These are phyloP conservation scores for Fraxinus sp. DNA, from an alignment of 305 asterid genomes.

Conservation along the genomic window DNA sequence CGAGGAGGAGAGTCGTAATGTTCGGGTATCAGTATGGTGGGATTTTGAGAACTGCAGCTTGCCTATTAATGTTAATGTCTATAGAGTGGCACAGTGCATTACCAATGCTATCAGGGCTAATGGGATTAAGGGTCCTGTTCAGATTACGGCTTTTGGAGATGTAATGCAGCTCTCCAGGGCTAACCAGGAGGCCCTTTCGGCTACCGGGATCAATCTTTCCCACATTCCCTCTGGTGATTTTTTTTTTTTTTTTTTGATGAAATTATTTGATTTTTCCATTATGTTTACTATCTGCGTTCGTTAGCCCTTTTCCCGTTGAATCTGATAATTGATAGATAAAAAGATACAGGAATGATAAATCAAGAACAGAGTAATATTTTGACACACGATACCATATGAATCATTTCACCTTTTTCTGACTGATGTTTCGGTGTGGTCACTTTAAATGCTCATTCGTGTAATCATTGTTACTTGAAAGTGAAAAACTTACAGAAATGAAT, in stretches of 20 bases:
- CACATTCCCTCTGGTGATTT: conserved; percentile 76
- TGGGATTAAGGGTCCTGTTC: conserved; percentile 82
- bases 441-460: not conserved
- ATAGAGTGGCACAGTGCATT: conserved; percentile 57
- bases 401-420: not conserved
- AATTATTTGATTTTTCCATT: not conserved
- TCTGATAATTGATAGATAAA: not conserved
- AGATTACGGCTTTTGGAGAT: conserved; percentile 92
- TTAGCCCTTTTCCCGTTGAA: not conserved
- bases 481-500: not conserved
- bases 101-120: conserved; percentile 72
- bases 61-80: conserved; percentile 57
- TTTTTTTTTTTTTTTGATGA: not conserved
- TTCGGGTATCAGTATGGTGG: conserved; percentile 97
- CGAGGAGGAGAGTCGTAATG: conserved; percentile 70
- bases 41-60: conserved; percentile 83
- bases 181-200: conserved; percentile 85
- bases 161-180: conserved; percentile 70
- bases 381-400: not conserved
- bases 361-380: not conserved
- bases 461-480: not conserved
- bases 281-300: not conserved
- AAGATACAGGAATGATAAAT: not conserved
- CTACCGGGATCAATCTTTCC: conserved; percentile 73
- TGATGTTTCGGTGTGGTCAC: not conserved